Base-by-base conservation (phyloP, 352 stramenopile genomes). In the Vaucheria bursata region DNA sequence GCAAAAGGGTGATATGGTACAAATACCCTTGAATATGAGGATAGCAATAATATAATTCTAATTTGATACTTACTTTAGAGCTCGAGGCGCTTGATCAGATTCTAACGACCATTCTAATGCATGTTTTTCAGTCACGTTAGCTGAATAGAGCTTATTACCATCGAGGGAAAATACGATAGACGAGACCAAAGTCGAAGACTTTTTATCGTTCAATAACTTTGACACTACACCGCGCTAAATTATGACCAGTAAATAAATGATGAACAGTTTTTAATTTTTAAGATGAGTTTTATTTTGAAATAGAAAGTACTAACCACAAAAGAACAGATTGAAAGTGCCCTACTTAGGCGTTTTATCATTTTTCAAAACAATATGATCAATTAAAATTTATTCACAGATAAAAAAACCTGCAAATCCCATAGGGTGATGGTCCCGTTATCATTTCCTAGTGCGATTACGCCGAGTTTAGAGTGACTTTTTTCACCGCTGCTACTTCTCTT, bases 91-190 rank as follows among this genome's bases (percentile, higher is more conserved):
- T 25, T 50, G 34, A 0, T 72, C 76, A n/a, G 76, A 74, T 64
- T 81, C 76, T 6, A 81, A 39, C 38, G 68, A 74, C 76, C 76
- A 81, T 39, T 81, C 76, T 8, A 81, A 45, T 32, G 79, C 52
- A 8, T 81, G 64, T 39, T 79, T 81, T 2, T 34, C 76, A 34
- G 12, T 25, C 25, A 65, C 73, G 45, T 25, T 59, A 3, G 66
- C 70, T 0, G 66, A 37, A 37, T 64, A 81, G 1, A 81, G 52
- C 35, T 52, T 70, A 38, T 32, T 81, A 8, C 76, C 76, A 52
- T 81, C 71, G 0, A 71, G 33, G 31, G 76, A 81, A 49, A 81
- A 81, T 52, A 34, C 70, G 34, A 79, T 18, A 25, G 12, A 59
- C 45, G 45, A 59, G 45, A 59, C 45, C 12, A 25, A 12, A 12